Evolutionary conservation across 805 yeast species (phyloP).

Genomic region (Kuraishia ogatae): DNA sequence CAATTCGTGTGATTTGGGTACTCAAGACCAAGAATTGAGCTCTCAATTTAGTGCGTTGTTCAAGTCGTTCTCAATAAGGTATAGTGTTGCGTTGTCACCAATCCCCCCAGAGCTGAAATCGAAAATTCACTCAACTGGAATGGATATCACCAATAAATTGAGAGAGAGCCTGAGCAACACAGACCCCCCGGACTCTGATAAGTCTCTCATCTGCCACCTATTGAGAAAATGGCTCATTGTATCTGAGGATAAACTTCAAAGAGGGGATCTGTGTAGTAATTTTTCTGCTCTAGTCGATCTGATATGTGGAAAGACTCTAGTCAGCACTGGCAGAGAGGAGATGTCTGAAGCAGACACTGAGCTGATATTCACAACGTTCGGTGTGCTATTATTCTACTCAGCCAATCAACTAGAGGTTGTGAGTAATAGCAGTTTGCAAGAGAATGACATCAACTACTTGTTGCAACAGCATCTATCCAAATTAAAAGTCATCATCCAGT

Average conservation of each 20-base stretch:
- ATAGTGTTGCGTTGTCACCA: neutral
- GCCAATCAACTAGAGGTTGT: conserved; percentile 1
- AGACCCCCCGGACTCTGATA: neutral
- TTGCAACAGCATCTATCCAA: neutral
- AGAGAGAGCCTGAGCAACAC: neutral
- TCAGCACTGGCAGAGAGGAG: neutral
- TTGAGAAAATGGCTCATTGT: neutral
- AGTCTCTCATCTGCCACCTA: neutral
- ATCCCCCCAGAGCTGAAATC: neutral
- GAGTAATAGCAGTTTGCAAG: conserved; percentile 13
- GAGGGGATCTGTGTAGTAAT: neutral
- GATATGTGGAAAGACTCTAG: neutral
- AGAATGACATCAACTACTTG: conserved; percentile 8
- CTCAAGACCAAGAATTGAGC: neutral
- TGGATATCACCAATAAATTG: neutral
- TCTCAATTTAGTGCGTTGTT: neutral
- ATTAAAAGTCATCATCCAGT: neutral
- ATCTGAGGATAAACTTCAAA: neutral
- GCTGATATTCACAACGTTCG: neutral
- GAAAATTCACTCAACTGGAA: neutral
- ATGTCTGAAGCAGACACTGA: neutral
- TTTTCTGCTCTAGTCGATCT: neutral
- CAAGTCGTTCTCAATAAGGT: neutral
- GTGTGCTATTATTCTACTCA: neutral
- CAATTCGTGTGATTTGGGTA: neutral